A percentile compares a stretch with the other conserved stretches of the same genome.
phyloP scores from a whole-genome alignment of 164 flowering plant genomes.

The Nelumbo lutea region DNA sequence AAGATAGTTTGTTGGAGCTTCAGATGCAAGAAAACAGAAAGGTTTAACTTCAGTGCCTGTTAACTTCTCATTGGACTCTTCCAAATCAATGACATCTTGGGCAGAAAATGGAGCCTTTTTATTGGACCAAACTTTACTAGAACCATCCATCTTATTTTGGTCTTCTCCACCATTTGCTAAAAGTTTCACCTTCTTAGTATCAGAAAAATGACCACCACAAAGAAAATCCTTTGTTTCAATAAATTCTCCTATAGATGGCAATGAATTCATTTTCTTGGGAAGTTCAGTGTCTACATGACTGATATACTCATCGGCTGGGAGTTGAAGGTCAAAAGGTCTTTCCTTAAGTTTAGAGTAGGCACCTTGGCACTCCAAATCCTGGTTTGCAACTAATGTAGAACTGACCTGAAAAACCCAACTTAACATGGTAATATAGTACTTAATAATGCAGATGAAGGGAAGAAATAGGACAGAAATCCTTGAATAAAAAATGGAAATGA shows the following conservation, averaged over 20 bases:
- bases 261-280: constrained; percentile 1
- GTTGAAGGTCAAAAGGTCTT: constrained; percentile 28
- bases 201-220: constrained; percentile 3
- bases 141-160: constrained; percentile 7
- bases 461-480: not conserved
- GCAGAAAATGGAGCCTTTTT: constrained; percentile 5
- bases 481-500: not conserved
- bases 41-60: constrained; percentile 9
- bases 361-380: constrained; percentile 7
- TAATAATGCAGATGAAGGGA: not conserved
- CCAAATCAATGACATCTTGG: constrained; percentile 28
- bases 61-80: constrained; percentile 23
- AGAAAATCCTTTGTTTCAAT: constrained; percentile 6
- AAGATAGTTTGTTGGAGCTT: constrained; percentile 5
- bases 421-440: too few species aligned
- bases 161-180: constrained; percentile 22
- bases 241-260: constrained; percentile 1
- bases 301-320: constrained; percentile 33
- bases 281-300: constrained; percentile 9
- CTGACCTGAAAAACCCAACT: constrained; percentile 20
- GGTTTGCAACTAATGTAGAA: constrained; percentile 8
- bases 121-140: constrained; percentile 8
- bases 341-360: constrained; percentile 10
- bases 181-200: constrained; percentile 27
- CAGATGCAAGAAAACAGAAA: constrained; percentile 5